phyloP scores from a whole-genome alignment of 2,329 filamentous ascomycete genomes.

The Parastagonospora avenae region DNA sequence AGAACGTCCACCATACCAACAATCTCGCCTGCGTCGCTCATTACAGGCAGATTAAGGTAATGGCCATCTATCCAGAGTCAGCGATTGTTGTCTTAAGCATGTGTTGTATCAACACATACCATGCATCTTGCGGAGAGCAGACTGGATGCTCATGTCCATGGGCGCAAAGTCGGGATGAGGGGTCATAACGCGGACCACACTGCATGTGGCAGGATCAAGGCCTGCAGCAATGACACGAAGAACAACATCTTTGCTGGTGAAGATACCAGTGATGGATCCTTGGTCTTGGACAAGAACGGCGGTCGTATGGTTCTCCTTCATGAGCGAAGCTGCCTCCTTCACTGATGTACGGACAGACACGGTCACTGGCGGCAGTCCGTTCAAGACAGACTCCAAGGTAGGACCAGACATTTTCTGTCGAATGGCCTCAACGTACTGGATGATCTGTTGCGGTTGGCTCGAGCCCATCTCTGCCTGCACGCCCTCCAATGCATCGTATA shows the following conservation, averaged over 20 bases:
- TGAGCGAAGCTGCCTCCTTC: constrained; percentile 90
- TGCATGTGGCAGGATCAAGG: constrained; percentile 91
- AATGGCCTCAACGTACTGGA: constrained; percentile 96
- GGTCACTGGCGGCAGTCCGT: constrained; percentile 88
- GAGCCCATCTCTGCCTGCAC: constrained; percentile 96
- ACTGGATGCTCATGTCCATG: constrained; percentile 98
- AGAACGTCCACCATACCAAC: constrained; percentile 99
- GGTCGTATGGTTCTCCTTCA: constrained; percentile 99
- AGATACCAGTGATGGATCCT: constrained; percentile 96
- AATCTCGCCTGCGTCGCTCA: constrained; percentile 96
- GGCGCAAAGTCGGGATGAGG: constrained; percentile 98
- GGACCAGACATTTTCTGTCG: constrained; percentile 97
- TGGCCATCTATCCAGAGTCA: constrained; percentile 75
- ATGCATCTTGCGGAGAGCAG: constrained; percentile 98
- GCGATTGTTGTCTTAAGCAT: not conserved
- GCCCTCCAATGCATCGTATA: constrained; percentile 96
- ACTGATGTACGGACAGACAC: constrained; percentile 96
- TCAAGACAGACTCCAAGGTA: constrained; percentile 91
- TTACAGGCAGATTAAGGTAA: constrained; percentile 96
- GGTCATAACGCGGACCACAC: constrained; percentile 98
- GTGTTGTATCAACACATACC: constrained; percentile 65
- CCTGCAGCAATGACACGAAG: constrained; percentile 96
- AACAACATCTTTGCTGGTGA: constrained; percentile 99
- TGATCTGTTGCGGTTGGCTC: constrained; percentile 97
- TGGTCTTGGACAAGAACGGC: constrained; percentile 96